Evolutionary conservation across 2,329 filamentous ascomycete species (phyloP), one percentile per base, ranked within the genome.

Genomic region (Amauroascus verrucosus): DNA sequence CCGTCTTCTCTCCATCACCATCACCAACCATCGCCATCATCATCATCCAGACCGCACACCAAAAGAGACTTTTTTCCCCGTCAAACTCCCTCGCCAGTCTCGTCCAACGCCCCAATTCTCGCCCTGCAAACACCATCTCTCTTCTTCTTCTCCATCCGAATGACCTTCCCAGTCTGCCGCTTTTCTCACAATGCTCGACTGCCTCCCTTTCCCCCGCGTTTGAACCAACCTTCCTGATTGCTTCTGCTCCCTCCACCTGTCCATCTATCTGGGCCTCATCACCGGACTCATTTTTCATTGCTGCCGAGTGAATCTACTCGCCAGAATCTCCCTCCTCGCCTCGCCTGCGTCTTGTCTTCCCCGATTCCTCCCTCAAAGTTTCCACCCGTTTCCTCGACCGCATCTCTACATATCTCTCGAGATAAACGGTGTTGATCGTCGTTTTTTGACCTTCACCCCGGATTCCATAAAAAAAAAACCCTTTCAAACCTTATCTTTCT

Each of bases 181-280:
- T 35, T 24, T 32, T 3, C 30, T 30, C 41, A 38, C 50, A 38
- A 53, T 53, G 50, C 22, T 47, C 28, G 41, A 46, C 37, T 33
- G 9, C 6, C 32, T 53, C 33, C 33, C 41, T 28, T n/a, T 9
- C 32, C 32, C 30, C 41, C 40, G 32, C 50, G 32, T 38, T 40
- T 46, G 49, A 46, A 40, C 8, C 51, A 5, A 30, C 11, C 3
- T 20, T 30, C 33, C 35, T 41, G 32, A 38, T 24, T 32, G n/a
- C 16, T 20, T n/a, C 44, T 48, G 8, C n/a, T 18, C n/a, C 46
- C 26, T 9, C 6, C 6, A 18, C 20, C 13, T 9, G 18, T 24
- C 18, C 7, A 16, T n/a, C 38, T 22, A 24, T 3, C 11, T 16
- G 38, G 20, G 1, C 7, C 14, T 18, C 13, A 33, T 43, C 38